phyloP scores from a whole-genome alignment of 1,139 yeast genomes.

The Kodamaea derodonti region DNA sequence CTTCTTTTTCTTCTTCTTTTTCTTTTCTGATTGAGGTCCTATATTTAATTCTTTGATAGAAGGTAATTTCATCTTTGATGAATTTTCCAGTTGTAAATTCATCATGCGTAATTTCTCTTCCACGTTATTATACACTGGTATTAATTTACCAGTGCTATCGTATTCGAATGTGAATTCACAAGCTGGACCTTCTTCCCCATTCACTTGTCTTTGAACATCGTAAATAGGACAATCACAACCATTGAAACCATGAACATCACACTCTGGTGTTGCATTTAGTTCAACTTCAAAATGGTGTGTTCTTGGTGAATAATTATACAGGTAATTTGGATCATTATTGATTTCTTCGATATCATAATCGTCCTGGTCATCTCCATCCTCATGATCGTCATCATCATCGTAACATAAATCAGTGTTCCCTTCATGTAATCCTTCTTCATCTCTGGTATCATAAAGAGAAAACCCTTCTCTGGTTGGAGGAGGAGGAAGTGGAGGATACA shows the following conservation, averaged over 20 bases:
- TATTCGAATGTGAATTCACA: constrained; percentile 45
- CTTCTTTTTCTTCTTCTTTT: constrained; percentile 21
- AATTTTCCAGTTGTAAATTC: constrained; percentile 14
- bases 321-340: constrained; percentile 21
- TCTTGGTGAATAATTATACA: constrained; percentile 26
- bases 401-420: constrained; percentile 23
- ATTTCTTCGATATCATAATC: constrained; percentile 40
- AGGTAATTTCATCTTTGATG: constrained; percentile 11
- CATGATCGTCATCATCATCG: constrained; percentile 13
- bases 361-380: constrained; percentile 22
- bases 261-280: constrained; percentile 30
- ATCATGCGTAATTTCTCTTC: constrained; percentile 36
- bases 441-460: constrained; percentile 37
- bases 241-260: constrained; percentile 29
- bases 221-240: constrained; percentile 31
- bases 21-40: constrained; percentile 6
- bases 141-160: constrained; percentile 39
- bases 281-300: constrained; percentile 43
- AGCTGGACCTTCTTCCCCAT: constrained; percentile 22
- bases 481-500: constrained; percentile 4
- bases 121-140: constrained; percentile 40
- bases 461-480: constrained; percentile 24
- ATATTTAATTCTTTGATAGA: constrained; percentile 15
- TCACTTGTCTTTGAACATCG: constrained; percentile 11
- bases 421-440: constrained; percentile 39